Evolutionary conservation across 208 protist genomes (phyloP), one percentile per base, ranked within the genome.

Genomic region (Crithidia bombi): DNA sequence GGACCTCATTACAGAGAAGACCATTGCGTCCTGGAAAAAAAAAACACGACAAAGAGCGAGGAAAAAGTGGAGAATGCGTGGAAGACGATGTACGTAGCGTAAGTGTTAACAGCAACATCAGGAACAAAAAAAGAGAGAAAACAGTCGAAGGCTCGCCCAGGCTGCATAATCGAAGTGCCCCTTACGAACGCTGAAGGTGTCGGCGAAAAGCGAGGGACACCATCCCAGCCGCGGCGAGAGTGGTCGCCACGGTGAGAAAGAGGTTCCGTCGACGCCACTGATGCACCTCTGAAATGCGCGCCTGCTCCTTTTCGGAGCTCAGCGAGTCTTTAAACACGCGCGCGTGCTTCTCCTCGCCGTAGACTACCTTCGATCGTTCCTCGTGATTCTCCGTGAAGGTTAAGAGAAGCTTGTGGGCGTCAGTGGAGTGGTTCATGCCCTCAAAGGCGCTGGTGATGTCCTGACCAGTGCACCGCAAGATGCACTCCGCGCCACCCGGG

Each of bases 391-490:
- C 69, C 46, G 51, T 59, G 17, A 65, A 56, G 21, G 38, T 71
- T 33, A 52, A 26, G 14, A 79, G 62, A 14, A 76, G 55, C 28
- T 50, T 65, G 9, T 64, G 26, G 5, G 79, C 79, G 26, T 66
- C 66, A 25, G 52, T 19, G 5, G 81, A 81, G 73, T 86, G 81
- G 57, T 70, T 66, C 36, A 61, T 55, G 43, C 80, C 69, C 3
- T 69, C 61, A 55, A 86, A 86, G 25, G 68, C 71, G 25, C 62
- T 59, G n/a, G 71, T 83, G 21, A 86, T 78, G 55, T 86, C 76
- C 11, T 69, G 50, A 17, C 57, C 63, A 28, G 65, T 62, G 61
- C 81, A 75, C 32, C 41, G 59, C 63, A 83, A 47, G 58, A 86
- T 74, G 51, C 72, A 68, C 35, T 69, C 65, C 17, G 59, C 50